Conservation (phyloP, 1,139 yeast genomes). For the Sugiyamaella pinicola region DNA sequence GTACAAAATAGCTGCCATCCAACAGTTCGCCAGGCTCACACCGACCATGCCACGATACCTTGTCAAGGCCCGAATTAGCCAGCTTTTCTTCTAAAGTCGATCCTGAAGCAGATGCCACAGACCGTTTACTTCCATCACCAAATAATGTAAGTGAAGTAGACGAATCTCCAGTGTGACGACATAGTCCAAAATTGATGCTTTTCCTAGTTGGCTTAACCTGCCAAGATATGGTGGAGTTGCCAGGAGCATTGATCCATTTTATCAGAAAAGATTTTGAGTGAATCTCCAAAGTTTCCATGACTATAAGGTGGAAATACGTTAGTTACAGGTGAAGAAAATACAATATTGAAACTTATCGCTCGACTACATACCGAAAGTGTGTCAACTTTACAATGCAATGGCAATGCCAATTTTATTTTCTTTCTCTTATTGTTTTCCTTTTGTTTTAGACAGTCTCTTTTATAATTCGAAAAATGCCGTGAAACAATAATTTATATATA, state of each 20-base stretch:
- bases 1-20: conserved; percentile 62
- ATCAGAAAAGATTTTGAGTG: conserved; percentile 87
- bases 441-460: too few species aligned
- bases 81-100: conserved; percentile 40
- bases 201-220: conserved; percentile 81
- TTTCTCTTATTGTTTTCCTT: too few species aligned
- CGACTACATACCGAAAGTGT: background rate
- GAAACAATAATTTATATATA: too few species aligned
- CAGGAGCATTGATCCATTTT: conserved; percentile 84
- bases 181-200: conserved; percentile 71
- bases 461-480: too few species aligned
- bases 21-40: conserved; percentile 42
- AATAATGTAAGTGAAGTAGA: conserved; percentile 3
- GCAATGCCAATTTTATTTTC: background rate
- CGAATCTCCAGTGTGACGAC: conserved; percentile 38
- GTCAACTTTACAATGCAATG: background rate
- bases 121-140: conserved; percentile 14
- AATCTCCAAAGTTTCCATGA: conserved; percentile 84
- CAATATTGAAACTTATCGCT: background rate
- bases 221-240: conserved; percentile 68
- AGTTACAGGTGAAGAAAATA: background rate
- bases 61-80: conserved; percentile 40
- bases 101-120: conserved; percentile 21
- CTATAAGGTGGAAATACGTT: background rate
- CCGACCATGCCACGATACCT: conserved; percentile 42